These are phyloP conservation scores for Wickerhamomyces xylosicus DNA, from an alignment of 805 yeast genomes.

Conservation along the genomic window DNA sequence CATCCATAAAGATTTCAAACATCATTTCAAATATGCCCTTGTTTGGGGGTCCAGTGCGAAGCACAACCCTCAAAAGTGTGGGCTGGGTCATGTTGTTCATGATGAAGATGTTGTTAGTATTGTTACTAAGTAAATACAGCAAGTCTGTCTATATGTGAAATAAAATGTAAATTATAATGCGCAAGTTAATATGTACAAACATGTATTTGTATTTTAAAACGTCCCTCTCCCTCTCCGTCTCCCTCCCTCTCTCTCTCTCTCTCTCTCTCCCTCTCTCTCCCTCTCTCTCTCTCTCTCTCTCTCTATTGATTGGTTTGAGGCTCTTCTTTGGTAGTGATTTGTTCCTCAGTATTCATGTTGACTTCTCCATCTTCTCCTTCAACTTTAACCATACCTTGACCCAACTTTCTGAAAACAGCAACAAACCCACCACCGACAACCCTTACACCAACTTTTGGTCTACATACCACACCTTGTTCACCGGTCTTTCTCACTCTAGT, in stretches of 20 bases:
- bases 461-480: constrained; percentile 30
- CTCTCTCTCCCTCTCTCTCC: too few species aligned
- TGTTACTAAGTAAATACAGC: constrained; percentile 53
- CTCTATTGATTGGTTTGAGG: too few species aligned
- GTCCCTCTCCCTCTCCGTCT: too few species aligned
- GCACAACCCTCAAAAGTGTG: constrained; percentile 95
- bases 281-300: too few species aligned
- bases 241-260: too few species aligned
- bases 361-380: not conserved
- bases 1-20: constrained; percentile 85
- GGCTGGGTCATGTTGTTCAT: constrained; percentile 67
- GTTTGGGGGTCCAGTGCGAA: constrained; percentile 97
- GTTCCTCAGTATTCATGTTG: not conserved
- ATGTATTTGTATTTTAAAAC: too few species aligned
- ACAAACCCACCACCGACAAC: constrained; percentile 44
- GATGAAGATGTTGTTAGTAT: constrained; percentile 94
- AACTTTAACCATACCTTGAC: not conserved
- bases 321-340: too few species aligned
- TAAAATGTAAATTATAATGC: too few species aligned
- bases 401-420: constrained; percentile 27
- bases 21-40: constrained; percentile 85
- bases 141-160: too few species aligned
- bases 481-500: constrained; percentile 30
- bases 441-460: constrained; percentile 39
- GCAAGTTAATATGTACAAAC: too few species aligned